Percentiles rank a stretch among this genome's conserved stretches.
phyloP scores from a whole-genome alignment of 148 eudicot genomes.

The Chenopodium formosanum region DNA sequence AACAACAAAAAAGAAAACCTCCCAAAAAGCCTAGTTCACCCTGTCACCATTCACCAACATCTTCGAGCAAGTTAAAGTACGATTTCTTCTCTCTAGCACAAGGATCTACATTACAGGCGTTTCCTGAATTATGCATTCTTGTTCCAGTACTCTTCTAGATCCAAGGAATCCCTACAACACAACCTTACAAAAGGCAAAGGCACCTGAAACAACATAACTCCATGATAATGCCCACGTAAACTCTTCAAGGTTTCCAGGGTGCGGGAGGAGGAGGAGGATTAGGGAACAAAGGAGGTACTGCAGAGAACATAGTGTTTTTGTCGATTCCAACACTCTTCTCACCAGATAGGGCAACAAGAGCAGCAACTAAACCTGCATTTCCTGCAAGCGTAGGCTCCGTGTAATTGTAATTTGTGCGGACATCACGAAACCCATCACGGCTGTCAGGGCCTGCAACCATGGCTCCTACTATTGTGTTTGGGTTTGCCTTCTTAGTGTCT shows the following conservation, averaged over 20 bases:
- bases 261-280: slow-evolving; percentile 93
- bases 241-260: slow-evolving; percentile 75
- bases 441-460: slow-evolving; percentile 96
- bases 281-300: slow-evolving; percentile 89
- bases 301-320: slow-evolving; percentile 88
- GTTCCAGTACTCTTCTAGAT: not conserved
- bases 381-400: slow-evolving; percentile 93
- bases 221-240: not conserved
- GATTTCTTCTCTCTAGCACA: not conserved
- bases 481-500: slow-evolving; percentile 68
- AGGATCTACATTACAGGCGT: slow-evolving; percentile 9
- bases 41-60: slow-evolving; percentile 4
- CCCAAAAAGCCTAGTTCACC: slow-evolving; percentile 20
- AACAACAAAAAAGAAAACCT: slow-evolving; percentile 14
- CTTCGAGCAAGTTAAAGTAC: slow-evolving; percentile 19
- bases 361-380: slow-evolving; percentile 86
- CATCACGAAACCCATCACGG: slow-evolving; percentile 77
- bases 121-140: not conserved
- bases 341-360: slow-evolving; percentile 82
- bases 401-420: slow-evolving; percentile 80
- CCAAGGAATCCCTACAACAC: slow-evolving; percentile 4
- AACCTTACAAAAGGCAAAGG: slow-evolving; percentile 7
- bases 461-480: slow-evolving; percentile 72
- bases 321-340: slow-evolving; percentile 49
- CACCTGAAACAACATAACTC: not conserved